These are phyloP conservation scores for Mortierella sp. DNA, from an alignment of 371 early-diverging fungal species.

Conservation along the genomic window DNA sequence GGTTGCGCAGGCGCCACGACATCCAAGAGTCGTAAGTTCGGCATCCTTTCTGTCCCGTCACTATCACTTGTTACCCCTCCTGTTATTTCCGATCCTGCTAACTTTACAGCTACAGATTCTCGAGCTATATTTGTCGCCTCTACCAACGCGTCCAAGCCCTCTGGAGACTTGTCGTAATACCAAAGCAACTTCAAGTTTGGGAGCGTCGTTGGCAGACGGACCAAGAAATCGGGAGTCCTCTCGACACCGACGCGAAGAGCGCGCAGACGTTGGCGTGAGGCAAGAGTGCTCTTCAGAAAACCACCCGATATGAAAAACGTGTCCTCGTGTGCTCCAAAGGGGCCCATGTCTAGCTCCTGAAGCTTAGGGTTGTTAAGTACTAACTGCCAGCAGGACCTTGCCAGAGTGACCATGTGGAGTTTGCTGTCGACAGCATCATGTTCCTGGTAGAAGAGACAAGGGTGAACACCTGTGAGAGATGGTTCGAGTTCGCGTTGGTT, in stretches of 20 bases:
- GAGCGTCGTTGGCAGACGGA: background rate
- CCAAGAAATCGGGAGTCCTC: background rate
- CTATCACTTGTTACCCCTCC: background rate
- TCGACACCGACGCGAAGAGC: background rate
- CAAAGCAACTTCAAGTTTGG: background rate
- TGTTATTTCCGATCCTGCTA: background rate
- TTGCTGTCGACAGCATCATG: background rate
- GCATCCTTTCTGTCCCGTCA: slow-evolving; percentile 1
- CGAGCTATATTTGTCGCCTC: background rate
- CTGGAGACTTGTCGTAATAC: background rate
- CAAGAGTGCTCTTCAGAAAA: background rate
- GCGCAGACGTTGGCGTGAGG: background rate
- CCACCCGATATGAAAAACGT: background rate
- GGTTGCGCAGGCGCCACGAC: background rate
- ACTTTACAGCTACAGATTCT: background rate
- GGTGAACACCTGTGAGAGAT: background rate
- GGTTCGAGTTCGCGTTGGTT: background rate
- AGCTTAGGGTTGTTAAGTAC: slow-evolving; percentile 3
- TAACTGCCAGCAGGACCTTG: background rate
- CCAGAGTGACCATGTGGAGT: background rate
- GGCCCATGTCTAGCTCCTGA: slow-evolving; percentile 3
- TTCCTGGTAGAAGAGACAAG: background rate
- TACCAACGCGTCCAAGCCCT: background rate
- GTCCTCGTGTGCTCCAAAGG: background rate
- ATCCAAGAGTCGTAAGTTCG: background rate